phyloP scores from a whole-genome alignment of 257 asterid genomes.

The Fraxinus anomala region DNA sequence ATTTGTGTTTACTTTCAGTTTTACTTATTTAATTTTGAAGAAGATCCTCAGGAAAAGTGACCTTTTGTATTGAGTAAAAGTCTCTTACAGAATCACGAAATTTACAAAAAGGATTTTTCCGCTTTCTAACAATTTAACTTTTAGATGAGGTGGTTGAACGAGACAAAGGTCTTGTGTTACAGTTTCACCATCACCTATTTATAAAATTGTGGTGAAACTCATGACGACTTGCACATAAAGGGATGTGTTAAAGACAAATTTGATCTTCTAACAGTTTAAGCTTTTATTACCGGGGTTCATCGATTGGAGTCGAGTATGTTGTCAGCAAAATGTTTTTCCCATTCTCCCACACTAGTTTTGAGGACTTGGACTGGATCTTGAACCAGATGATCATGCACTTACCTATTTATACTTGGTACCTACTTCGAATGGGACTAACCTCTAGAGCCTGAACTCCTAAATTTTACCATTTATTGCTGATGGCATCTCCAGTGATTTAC shows the following conservation, averaged over 20 bases:
- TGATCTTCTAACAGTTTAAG: background rate
- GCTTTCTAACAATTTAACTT: background rate
- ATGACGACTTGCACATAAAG: background rate
- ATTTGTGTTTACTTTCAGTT: background rate
- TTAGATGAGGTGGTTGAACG: background rate
- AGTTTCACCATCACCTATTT: no score
- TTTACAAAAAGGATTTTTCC: no score
- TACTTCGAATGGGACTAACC: background rate
- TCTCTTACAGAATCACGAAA: no score
- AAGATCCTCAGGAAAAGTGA: background rate
- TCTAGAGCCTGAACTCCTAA: background rate
- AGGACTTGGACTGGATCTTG: background rate
- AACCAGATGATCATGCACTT: background rate
- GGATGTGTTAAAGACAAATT: background rate
- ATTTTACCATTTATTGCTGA: background rate
- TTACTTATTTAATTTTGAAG: background rate
- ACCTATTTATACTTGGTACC: background rate
- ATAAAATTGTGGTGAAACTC: no score
- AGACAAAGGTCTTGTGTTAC: background rate
- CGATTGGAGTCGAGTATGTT: background rate
- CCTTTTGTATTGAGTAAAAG: background rate
- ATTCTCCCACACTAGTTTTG: background rate
- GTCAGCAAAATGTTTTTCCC: background rate
- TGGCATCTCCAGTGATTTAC: background rate
- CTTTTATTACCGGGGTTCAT: background rate